Evolutionary conservation across 2,329 filamentous ascomycete species (phyloP).

Genomic region (Lecanoromycetidae sp.): DNA sequence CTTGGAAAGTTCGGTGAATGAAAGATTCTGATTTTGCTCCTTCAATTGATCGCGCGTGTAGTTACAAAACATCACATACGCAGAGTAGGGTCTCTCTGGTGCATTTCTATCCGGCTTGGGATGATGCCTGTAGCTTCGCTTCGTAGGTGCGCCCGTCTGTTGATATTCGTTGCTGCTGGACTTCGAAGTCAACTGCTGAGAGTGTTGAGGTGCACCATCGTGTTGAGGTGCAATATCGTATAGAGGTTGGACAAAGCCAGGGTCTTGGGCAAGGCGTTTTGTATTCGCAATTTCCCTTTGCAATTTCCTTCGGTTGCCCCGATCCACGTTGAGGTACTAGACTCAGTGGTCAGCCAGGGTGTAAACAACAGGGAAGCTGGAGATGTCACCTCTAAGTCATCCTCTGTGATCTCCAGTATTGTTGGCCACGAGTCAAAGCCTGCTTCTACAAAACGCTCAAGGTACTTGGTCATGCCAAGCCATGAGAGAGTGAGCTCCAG

Average conservation of each 20-base stretch:
- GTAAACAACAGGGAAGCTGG: background rate
- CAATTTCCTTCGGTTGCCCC: slow-evolving; percentile 72
- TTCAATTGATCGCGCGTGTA: slow-evolving; percentile 63
- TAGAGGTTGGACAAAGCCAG: slow-evolving; percentile 24
- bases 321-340: slow-evolving; percentile 55
- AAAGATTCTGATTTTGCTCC: slow-evolving; percentile 60
- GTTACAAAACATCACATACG: slow-evolving; percentile 77
- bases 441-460: slow-evolving; percentile 59
- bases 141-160: background rate
- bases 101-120: slow-evolving; percentile 58
- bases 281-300: slow-evolving; percentile 69
- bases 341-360: background rate
- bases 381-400: slow-evolving; percentile 53
- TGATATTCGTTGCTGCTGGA: background rate
- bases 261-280: slow-evolving; percentile 47
- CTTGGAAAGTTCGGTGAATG: slow-evolving; percentile 75
- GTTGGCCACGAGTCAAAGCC: slow-evolving; percentile 80
- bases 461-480: slow-evolving; percentile 68
- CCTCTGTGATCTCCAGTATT: slow-evolving; percentile 71
- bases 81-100: slow-evolving; percentile 66
- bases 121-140: slow-evolving; percentile 16
- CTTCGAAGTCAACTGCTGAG: slow-evolving; percentile 18
- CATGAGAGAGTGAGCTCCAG: slow-evolving; percentile 57
- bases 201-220: too few relatives aligned
- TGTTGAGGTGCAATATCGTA: slow-evolving; percentile 26